Percentiles rank a stretch among this genome's conserved stretches.
These are phyloP conservation scores for Fusarium robinianum DNA, from an alignment of 2,329 filamentous ascomycete genomes.

Conservation along the genomic window DNA sequence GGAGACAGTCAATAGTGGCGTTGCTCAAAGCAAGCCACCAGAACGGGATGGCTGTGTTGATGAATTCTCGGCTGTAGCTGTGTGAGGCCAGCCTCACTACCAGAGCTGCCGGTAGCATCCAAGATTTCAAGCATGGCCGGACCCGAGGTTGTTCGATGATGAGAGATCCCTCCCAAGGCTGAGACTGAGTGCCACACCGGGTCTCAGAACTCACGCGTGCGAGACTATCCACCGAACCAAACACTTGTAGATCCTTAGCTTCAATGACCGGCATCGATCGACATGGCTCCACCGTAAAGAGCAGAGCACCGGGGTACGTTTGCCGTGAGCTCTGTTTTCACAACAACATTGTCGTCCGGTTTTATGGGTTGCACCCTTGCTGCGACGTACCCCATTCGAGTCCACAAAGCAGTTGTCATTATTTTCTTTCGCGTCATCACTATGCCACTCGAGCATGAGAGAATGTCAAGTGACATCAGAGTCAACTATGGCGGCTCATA, in stretches of 20 bases:
- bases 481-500: not conserved
- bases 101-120: not conserved
- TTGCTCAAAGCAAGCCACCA: too few relatives aligned
- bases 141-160: slow-evolving; percentile 1
- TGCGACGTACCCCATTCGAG: not conserved
- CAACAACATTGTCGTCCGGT: not conserved
- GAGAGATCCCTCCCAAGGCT: not conserved
- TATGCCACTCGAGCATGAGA: not conserved
- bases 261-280: slow-evolving; percentile 1
- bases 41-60: too few relatives aligned
- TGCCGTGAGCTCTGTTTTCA: slow-evolving; percentile 9
- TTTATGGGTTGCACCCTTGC: not conserved
- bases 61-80: too few relatives aligned
- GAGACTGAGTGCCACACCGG: slow-evolving; percentile 5
- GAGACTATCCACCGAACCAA: slow-evolving; percentile 5
- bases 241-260: not conserved
- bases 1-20: too few relatives aligned
- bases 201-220: slow-evolving; percentile 2
- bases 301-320: not conserved
- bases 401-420: too few relatives aligned
- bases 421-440: not conserved
- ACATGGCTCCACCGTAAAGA: not conserved
- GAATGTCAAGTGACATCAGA: not conserved
- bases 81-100: too few relatives aligned
- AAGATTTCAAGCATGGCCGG: slow-evolving; percentile 4